phyloP scores from a whole-genome alignment of 345 rosid species.

The Pelargonium nanum region DNA sequence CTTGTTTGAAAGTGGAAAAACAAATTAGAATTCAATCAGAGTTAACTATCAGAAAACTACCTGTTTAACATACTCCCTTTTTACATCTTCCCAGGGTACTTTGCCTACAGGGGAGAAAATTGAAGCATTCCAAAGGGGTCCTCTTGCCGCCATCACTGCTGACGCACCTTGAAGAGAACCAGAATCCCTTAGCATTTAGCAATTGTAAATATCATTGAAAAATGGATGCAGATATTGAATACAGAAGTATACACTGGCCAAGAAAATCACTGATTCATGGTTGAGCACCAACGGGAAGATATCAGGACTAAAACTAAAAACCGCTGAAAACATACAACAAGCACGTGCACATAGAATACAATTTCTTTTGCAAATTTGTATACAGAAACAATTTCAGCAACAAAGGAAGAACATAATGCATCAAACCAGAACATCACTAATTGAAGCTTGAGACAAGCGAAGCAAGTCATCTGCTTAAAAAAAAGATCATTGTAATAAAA shows the following conservation, averaged over 20 bases:
- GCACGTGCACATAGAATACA: neutral
- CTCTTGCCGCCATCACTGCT: slow-evolving; percentile 90
- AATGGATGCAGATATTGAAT: neutral
- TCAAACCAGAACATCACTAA: neutral
- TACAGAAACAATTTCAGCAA: neutral
- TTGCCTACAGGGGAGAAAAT: slow-evolving; percentile 69
- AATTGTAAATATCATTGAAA: neutral
- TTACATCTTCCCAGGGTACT: slow-evolving; percentile 64
- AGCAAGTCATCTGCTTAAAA: too few relatives aligned
- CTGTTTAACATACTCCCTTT: slow-evolving; percentile 63
- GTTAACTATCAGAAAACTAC: slow-evolving; percentile 18
- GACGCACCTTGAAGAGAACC: slow-evolving; percentile 50
- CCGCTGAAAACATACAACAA: neutral
- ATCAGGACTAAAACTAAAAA: neutral
- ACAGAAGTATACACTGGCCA: neutral
- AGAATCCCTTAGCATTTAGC: neutral
- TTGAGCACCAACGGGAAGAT: neutral
- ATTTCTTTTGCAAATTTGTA: neutral
- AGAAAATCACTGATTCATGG: neutral
- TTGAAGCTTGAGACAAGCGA: neutral
- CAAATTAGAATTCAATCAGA: neutral
- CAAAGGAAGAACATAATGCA: neutral
- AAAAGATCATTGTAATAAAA: neutral
- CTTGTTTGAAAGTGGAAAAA: neutral
- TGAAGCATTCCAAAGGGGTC: slow-evolving; percentile 94